phyloP scores from a whole-genome alignment of 202 grass and related monocot genomes.

The Hordeum pubiflorum region DNA sequence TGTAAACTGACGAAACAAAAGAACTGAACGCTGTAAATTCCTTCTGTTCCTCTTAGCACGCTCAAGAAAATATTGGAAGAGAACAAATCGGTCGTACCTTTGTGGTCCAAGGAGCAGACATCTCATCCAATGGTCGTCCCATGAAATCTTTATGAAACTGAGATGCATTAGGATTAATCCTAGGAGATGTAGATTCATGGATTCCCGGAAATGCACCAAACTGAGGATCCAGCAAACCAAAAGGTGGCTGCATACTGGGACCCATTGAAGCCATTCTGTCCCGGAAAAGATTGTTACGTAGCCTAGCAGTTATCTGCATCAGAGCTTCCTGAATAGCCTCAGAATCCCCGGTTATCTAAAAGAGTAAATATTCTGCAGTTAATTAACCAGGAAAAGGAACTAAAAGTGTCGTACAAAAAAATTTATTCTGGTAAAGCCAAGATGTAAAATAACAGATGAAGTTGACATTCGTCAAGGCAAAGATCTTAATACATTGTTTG shows the following conservation, averaged over 20 bases:
- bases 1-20: not conserved
- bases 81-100: conserved; percentile 38
- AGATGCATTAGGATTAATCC: conserved; percentile 31
- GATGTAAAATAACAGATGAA: conserved; percentile 16
- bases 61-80: conserved; percentile 7
- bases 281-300: conserved; percentile 77
- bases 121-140: conserved; percentile 56
- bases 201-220: conserved; percentile 58
- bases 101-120: conserved; percentile 42
- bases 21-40: not conserved
- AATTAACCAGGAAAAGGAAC: conserved; percentile 1
- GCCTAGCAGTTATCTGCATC: conserved; percentile 76
- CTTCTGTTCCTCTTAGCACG: not conserved
- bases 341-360: conserved; percentile 62
- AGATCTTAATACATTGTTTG: conserved; percentile 9
- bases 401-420: not conserved
- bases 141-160: conserved; percentile 62
- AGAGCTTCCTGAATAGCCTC: conserved; percentile 86
- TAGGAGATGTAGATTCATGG: conserved; percentile 45
- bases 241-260: conserved; percentile 45
- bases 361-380: conserved; percentile 18
- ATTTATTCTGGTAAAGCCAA: not conserved
- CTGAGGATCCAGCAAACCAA: conserved; percentile 54
- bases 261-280: conserved; percentile 48
- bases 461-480: conserved; percentile 3